A percentile compares a stretch with the other conserved stretches of the same genome.
Evolutionary conservation across 441 rosid genomes (phyloP).

Genomic region (Pelargonium fulgidum): DNA sequence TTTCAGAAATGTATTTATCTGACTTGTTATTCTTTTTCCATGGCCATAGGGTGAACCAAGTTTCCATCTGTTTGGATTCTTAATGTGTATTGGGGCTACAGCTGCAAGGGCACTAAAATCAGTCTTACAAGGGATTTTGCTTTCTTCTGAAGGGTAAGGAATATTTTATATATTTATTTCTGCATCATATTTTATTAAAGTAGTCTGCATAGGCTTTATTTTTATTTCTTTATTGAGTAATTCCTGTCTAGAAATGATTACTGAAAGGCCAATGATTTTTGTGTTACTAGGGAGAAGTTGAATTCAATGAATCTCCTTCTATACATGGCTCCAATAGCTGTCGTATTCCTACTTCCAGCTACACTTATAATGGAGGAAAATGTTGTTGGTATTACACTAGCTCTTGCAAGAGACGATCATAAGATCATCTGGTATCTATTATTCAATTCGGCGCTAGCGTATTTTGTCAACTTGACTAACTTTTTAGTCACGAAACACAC

Average conservation of each 20-base stretch:
- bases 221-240: neutral
- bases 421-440: conserved; percentile 23
- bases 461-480: conserved; percentile 23
- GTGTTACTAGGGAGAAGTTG: conserved; percentile 8
- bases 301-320: conserved; percentile 26
- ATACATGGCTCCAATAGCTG: conserved; percentile 25
- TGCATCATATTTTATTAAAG: neutral
- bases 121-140: conserved; percentile 3
- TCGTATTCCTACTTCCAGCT: conserved; percentile 23
- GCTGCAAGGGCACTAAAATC: conserved; percentile 4
- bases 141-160: conserved; percentile 3
- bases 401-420: conserved; percentile 23
- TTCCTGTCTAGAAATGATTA: neutral
- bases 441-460: conserved; percentile 27
- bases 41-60: conserved; percentile 1
- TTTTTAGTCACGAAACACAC: conserved; percentile 26
- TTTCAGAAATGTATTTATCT: neutral
- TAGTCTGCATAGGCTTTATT: neutral
- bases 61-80: conserved; percentile 9
- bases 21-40: neutral
- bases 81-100: conserved; percentile 9
- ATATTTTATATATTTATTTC: neutral
- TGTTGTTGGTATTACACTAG: conserved; percentile 24
- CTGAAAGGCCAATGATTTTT: neutral
- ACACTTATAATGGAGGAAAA: conserved; percentile 23